Conservation (phyloP, 805 yeast genomes). For the Teunomyces tritomae region DNA sequence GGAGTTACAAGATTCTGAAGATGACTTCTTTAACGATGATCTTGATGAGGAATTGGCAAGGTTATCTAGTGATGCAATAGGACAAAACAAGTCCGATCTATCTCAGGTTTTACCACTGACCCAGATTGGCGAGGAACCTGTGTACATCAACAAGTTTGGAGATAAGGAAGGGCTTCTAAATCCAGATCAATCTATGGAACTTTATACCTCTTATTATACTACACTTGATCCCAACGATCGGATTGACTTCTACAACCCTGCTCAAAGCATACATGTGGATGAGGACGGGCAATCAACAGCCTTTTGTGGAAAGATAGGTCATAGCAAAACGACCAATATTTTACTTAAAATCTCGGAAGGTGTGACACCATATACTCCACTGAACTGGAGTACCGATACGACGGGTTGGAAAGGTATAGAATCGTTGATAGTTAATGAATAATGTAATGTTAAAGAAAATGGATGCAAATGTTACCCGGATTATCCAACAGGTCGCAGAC, state of each 20-base stretch:
- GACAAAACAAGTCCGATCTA: not conserved
- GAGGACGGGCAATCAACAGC: slow-evolving; percentile 1
- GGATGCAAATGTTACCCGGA: slow-evolving; percentile 10
- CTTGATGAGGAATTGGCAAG: slow-evolving; percentile 21
- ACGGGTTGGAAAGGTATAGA: slow-evolving; percentile 1
- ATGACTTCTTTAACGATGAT: slow-evolving; percentile 18
- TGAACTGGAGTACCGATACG: not conserved
- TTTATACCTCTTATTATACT: slow-evolving; percentile 39
- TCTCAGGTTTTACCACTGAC: not conserved
- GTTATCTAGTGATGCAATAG: slow-evolving; percentile 7
- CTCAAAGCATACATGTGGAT: slow-evolving; percentile 3
- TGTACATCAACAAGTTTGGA: slow-evolving; percentile 18
- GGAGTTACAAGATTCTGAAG: slow-evolving; percentile 6
- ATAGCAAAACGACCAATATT: slow-evolving; percentile 12
- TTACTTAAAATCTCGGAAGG: not conserved
- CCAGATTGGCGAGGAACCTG: slow-evolving; percentile 11
- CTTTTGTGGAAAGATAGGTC: slow-evolving; percentile 13
- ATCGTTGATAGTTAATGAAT: slow-evolving; percentile 1
- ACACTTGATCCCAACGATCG: slow-evolving; percentile 18
- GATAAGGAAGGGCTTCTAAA: slow-evolving; percentile 40
- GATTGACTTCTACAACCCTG: slow-evolving; percentile 8
- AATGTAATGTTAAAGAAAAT: not conserved
- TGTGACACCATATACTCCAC: not conserved
- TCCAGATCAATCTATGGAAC: slow-evolving; percentile 34
- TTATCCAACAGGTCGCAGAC: not conserved